Percentiles rank a stretch among this genome's conserved stretches.
Conservation (phyloP, 2,329 filamentous ascomycete species). For the Cytospora chrysosperma region DNA sequence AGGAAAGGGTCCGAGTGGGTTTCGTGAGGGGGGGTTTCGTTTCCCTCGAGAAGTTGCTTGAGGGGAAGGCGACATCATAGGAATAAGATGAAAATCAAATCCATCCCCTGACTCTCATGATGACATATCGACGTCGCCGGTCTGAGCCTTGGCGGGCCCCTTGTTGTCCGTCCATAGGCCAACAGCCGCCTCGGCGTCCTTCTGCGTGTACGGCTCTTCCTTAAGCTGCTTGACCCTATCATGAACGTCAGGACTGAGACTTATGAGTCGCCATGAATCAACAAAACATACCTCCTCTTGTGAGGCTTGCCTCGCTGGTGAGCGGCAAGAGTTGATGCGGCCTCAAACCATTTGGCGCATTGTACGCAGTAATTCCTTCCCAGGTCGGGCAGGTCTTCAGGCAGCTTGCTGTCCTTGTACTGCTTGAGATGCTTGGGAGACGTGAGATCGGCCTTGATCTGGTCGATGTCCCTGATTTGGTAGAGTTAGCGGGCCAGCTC, state of each 20-base stretch:
- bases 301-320: slow-evolving; percentile 90
- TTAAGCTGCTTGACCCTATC: slow-evolving; percentile 74
- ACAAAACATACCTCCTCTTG: slow-evolving; percentile 69
- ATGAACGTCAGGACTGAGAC: slow-evolving; percentile 24
- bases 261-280: background rate
- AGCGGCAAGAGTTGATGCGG: slow-evolving; percentile 68
- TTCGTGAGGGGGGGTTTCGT: background rate
- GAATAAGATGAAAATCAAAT: background rate
- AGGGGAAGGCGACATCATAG: background rate
- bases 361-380: slow-evolving; percentile 86
- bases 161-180: slow-evolving; percentile 71
- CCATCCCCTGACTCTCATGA: slow-evolving; percentile 23
- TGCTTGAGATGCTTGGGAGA: slow-evolving; percentile 77
- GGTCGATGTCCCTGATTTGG: slow-evolving; percentile 75
- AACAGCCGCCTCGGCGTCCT: slow-evolving; percentile 77
- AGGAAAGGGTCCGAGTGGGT: background rate
- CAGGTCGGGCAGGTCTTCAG: slow-evolving; percentile 84
- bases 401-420: slow-evolving; percentile 74
- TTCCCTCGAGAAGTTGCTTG: background rate
- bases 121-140: slow-evolving; percentile 42
- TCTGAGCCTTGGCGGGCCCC: slow-evolving; percentile 41
- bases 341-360: slow-evolving; percentile 96
- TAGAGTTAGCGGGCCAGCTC: slow-evolving; percentile 22
- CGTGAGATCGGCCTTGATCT: slow-evolving; percentile 79
- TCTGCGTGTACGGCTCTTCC: slow-evolving; percentile 83